These are phyloP conservation scores for Carex pumila DNA, from an alignment of 176 grass and related monocot genomes.

Conservation along the genomic window DNA sequence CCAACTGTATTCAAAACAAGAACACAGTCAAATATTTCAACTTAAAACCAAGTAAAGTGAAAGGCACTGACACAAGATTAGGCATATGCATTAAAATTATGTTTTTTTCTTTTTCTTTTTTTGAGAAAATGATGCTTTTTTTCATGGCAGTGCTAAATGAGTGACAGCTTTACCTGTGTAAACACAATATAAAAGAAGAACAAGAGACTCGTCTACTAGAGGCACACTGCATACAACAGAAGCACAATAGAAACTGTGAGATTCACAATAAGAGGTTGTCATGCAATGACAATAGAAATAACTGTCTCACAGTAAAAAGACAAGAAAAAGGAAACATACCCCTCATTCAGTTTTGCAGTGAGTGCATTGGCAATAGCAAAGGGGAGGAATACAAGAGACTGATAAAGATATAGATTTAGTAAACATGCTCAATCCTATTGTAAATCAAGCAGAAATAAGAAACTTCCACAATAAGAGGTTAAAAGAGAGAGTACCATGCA, in stretches of 20 bases:
- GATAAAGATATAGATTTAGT: constrained; percentile 24
- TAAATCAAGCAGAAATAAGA: not conserved
- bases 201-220: constrained; percentile 67
- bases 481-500: constrained; percentile 58
- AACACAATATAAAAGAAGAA: constrained; percentile 61
- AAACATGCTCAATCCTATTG: not conserved
- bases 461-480: constrained; percentile 14
- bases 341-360: constrained; percentile 70
- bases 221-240: constrained; percentile 40
- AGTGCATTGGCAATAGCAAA: constrained; percentile 92
- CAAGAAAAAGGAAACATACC: constrained; percentile 34
- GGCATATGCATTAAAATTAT: not conserved
- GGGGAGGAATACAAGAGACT: constrained; percentile 82
- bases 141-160: not conserved
- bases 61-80: not conserved
- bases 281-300: not conserved
- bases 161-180: constrained; percentile 48
- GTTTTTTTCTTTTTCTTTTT: not conserved
- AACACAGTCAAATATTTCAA: not conserved
- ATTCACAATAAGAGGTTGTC: constrained; percentile 8
- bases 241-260: not conserved
- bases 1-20: constrained; percentile 47
- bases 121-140: not conserved
- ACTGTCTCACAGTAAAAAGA: not conserved
- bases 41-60: not conserved